phyloP scores from a whole-genome alignment of 805 yeast genomes.

The Candida tibetensis region DNA sequence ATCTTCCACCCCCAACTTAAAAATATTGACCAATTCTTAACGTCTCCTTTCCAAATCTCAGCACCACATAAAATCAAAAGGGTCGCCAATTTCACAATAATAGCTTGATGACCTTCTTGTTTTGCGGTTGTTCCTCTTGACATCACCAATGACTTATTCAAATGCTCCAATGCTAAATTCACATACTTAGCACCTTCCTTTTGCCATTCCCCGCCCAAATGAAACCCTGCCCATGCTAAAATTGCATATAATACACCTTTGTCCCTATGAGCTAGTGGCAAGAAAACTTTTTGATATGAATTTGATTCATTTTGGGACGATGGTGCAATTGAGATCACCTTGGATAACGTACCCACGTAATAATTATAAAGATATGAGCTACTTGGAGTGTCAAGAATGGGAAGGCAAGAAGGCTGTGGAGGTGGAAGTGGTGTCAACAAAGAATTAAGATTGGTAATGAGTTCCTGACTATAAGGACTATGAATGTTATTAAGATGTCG shows the following conservation, averaged over 20 bases:
- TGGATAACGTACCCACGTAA: constrained; percentile 45
- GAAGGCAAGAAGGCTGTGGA: constrained; percentile 18
- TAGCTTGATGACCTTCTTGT: constrained; percentile 27
- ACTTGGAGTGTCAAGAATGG: constrained; percentile 13
- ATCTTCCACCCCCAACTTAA: constrained; percentile 64
- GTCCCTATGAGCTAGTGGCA: constrained; percentile 55
- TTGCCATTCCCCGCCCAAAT: constrained; percentile 45
- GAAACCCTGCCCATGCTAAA: constrained; percentile 56
- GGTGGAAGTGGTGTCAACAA: constrained; percentile 27
- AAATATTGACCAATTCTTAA: constrained; percentile 67
- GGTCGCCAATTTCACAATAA: constrained; percentile 55
- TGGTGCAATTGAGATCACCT: constrained; percentile 48
- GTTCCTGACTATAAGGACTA: not conserved
- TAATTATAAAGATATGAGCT: constrained; percentile 44
- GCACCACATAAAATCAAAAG: constrained; percentile 71
- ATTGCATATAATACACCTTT: constrained; percentile 50
- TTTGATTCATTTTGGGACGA: constrained; percentile 42
- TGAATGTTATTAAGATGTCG: no score
- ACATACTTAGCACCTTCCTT: constrained; percentile 49
- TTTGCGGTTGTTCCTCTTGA: constrained; percentile 19
- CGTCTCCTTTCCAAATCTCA: constrained; percentile 81
- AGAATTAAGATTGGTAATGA: constrained; percentile 17
- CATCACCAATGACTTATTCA: constrained; percentile 24
- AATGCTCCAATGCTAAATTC: constrained; percentile 44
- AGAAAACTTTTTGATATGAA: constrained; percentile 48